These are phyloP conservation scores for Metarhizium anisopliae DNA, from an alignment of 2,329 filamentous ascomycete species.

Conservation along the genomic window DNA sequence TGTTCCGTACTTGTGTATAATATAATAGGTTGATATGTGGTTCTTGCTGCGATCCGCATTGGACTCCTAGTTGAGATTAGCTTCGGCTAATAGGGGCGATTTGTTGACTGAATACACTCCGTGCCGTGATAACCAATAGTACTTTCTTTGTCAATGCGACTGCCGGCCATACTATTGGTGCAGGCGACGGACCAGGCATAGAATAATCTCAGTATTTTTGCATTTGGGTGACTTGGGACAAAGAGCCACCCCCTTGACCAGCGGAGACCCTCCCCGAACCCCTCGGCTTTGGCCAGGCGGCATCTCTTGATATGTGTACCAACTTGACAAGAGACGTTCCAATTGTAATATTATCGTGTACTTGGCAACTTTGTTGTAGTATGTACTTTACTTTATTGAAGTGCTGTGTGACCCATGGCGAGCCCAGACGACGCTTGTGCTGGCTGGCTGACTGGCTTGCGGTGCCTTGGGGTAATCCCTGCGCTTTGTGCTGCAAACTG, in stretches of 20 bases:
- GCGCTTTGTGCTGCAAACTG: neutral
- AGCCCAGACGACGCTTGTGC: neutral
- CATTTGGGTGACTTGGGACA: neutral
- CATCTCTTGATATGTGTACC: too few relatives aligned
- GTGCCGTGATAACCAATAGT: neutral
- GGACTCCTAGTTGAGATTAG: neutral
- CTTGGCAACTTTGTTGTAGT: too few relatives aligned
- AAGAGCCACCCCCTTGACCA: neutral
- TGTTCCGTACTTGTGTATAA: too few relatives aligned
- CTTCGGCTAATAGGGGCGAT: neutral
- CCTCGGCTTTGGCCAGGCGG: too few relatives aligned
- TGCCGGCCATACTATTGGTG: neutral
- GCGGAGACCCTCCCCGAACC: neutral
- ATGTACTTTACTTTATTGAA: neutral
- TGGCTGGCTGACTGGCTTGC: neutral
- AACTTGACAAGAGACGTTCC: too few relatives aligned
- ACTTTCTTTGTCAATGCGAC: neutral
- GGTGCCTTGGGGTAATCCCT: neutral
- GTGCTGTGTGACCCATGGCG: neutral
- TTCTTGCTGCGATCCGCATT: neutral
- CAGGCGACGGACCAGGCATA: neutral
- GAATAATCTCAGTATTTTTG: neutral
- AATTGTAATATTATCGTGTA: too few relatives aligned
- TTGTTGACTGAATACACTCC: too few relatives aligned
- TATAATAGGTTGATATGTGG: neutral